Evolutionary conservation across 1,284 basidiomycete species (phyloP), one percentile per base, ranked within the genome.

Genomic region (Sanghuangporus sanghuang): DNA sequence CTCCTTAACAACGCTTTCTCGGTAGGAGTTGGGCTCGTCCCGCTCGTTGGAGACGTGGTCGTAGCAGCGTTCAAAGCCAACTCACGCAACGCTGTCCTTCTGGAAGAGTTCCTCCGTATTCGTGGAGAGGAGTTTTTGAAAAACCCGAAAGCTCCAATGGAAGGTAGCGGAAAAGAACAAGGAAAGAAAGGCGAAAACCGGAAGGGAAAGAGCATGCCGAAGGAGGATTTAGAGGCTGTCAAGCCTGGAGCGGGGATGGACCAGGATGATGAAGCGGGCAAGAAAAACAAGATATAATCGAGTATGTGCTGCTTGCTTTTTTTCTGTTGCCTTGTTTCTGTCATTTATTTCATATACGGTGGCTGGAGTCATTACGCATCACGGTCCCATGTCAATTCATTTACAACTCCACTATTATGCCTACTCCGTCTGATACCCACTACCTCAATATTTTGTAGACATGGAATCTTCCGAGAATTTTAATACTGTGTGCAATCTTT

Each of bases 1-100:
- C 68, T 92, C 53, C 65, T 88, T 65, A 95, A 96, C 79, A 93
- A 93, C 67, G 81, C 84, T 5, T 77, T 96, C 14, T 87, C 89
- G 18, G 85, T 85, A 0, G 82, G 79, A 0, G 78, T 93, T 6
- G 92, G 94, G 36, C 76, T 95, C 59, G 76, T 97, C 3, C 95
- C 95, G 0, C 50, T 93, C 46, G 81, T 85, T 0, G 95, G 95
- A 2, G 93, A 96, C 73, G 73, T 97, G 57, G 72, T 87, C 3
- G 74, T 94, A 71, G 93, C 79, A 57, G 77, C 76, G 4, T 96
- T 81, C 82, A 95, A 94, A 73, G 86, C 93, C n/a, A 98, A 97
- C 75, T 92, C 86, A 50, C 81, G 95, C 67, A 97, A 97, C 71
- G 94, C 92, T 2, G 81, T 81, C 2, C 74, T 92, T 21, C 76